Evolutionary conservation across 768 basidiomycete species (phyloP), one percentile per base, ranked within the genome.

Genomic region (Suillus lakei): DNA sequence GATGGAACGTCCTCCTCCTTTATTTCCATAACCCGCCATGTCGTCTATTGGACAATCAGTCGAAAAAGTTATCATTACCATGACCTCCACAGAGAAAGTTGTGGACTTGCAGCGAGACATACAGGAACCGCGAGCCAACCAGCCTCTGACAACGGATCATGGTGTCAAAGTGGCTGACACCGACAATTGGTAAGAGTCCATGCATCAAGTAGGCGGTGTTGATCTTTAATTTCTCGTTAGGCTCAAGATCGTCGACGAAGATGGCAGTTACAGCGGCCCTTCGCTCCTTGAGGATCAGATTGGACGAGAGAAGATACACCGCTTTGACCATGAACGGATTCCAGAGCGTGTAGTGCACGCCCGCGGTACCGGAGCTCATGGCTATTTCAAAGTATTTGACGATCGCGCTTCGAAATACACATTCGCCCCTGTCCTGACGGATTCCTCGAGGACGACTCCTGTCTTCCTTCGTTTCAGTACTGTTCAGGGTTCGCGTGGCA

Each of bases 301-400:
- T 67, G 84, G 84, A 5, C 85, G 90, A 68, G 89, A 91, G 79
- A 92, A 93, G 76, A 86, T 93, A 36, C 85, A 86, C 61, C 85
- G 88, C 16, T 95, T 94, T 71, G 93, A 95, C 73, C 93, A 94
- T 71, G 93, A 96, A 74, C 90, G 93, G 46, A 95, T 96, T 62
- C 94, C 95, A 0, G 94, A 94, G 80, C 91, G 92, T 53, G 88
- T 90, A 12, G 89, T 90, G 9, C 84, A 84, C 72, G 88, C 91
- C 54, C 87, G 91, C 16, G 91, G 91, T n/a, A 72, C 86, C 34
- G 91, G 86, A 60, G 93, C 92, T 15, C 93, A 95, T 73, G 94
- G 95, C 4, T 84, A 88, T 71, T 96, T 97, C 84, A 89, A 85
- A 75, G 87, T 91, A 4, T 84, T 81, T 60, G 88, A 93, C 74